Conservation (phyloP, 75 land plant species). For the Larix kaempferi region DNA sequence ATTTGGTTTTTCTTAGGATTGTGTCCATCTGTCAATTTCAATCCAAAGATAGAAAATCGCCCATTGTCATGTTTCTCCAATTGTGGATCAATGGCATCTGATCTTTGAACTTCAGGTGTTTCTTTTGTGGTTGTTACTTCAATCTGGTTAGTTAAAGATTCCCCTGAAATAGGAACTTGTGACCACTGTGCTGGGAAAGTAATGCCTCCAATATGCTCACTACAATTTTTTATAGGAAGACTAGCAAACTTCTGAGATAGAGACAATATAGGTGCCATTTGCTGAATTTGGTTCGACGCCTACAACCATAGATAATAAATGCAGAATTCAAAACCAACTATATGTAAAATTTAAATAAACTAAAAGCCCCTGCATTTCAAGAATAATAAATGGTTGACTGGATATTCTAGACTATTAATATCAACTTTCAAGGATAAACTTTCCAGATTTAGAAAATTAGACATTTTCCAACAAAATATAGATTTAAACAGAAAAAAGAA, state of each 20-base stretch:
- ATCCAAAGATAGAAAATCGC: background rate
- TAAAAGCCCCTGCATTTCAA: no score
- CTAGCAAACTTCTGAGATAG: background rate
- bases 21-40: no score
- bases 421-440: background rate
- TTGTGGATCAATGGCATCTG: background rate
- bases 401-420: background rate
- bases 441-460: background rate
- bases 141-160: background rate
- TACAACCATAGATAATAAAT: slow-evolving; percentile 2
- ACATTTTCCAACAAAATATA: background rate
- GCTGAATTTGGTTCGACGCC: background rate
- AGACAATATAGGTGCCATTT: background rate
- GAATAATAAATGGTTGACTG: no score
- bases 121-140: background rate
- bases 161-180: background rate
- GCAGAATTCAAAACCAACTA: background rate
- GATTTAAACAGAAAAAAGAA: no score
- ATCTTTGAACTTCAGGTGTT: background rate
- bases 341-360: background rate
- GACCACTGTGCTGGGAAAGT: no score
- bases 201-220: no score
- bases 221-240: background rate
- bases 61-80: background rate
- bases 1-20: no score